Evolutionary conservation across 1,284 basidiomycete genomes (phyloP).

Genomic region (Ganoderma meredithae): DNA sequence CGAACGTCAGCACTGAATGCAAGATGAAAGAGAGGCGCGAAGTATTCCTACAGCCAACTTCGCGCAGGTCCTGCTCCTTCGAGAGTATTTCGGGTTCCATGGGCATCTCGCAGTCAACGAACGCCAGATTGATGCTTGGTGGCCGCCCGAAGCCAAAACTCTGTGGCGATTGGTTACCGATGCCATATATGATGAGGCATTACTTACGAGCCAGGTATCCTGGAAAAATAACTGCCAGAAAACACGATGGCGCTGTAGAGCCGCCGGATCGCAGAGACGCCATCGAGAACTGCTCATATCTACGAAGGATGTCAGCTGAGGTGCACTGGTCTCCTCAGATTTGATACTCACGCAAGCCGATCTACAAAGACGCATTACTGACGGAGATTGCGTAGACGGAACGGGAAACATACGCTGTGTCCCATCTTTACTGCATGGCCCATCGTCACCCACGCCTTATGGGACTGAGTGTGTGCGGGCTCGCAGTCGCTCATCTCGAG

Average conservation of each 20-base stretch:
- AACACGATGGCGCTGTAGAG: conserved; percentile 57
- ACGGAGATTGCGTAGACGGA: conserved; percentile 1
- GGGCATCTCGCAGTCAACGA: conserved; percentile 64
- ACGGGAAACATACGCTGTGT: conserved; percentile 54
- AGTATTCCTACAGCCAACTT: conserved; percentile 56
- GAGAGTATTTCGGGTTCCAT: conserved; percentile 48
- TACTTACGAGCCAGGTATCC: conserved; percentile 65
- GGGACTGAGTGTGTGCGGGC: conserved; percentile 49
- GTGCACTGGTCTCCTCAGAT: no score
- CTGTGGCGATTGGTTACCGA: conserved; percentile 42
- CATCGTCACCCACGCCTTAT: conserved; percentile 60
- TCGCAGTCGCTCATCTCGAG: conserved; percentile 64
- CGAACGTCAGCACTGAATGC: conserved; percentile 1
- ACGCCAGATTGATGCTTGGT: conserved; percentile 59
- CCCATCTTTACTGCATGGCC: conserved; percentile 64
- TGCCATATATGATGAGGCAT: not conserved
- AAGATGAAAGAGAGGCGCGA: not conserved
- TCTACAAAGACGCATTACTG: conserved; percentile 46
- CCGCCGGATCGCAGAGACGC: conserved; percentile 55
- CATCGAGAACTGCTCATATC: conserved; percentile 69
- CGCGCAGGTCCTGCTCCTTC: conserved; percentile 47
- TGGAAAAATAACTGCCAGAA: conserved; percentile 71
- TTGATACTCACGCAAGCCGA: conserved; percentile 65
- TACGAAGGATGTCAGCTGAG: conserved; percentile 37
- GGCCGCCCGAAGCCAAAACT: conserved; percentile 70